Base-by-base conservation (phyloP, 306 rosid species). In the Urtica urens region DNA sequence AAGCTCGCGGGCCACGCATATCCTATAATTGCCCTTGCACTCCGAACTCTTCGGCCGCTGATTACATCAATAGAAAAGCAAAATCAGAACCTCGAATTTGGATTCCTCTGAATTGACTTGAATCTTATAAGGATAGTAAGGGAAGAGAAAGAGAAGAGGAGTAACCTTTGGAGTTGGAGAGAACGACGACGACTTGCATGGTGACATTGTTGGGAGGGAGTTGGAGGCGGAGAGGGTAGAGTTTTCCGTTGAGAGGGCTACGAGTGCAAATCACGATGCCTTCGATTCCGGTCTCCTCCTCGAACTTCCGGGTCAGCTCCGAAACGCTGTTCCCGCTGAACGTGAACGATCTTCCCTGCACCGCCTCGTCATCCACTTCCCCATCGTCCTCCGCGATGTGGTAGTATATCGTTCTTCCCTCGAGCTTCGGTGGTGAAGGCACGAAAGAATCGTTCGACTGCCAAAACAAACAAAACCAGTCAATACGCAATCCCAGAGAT, bases 131-230 rank as follows among this genome's bases (percentile, higher is more conserved):
- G n/a, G n/a, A n/a, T n/a, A n/a, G n/a, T n/a, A 28, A 28, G 33
- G 4, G 33, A 28, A 28, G 6, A 28, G 10, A 28, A 28, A 28
- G 33, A n/a, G n/a, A n/a, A 38, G 17, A 2, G 69, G 48, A 58
- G 70, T 76, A 41, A 90, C 97, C 72, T 47, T 62, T 70, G 2
- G 97, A 81, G 17, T 67, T 51, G 0, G 78, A 67, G 17, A 70
- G 76, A 63, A 90, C 80, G 40, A 86, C 63, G 24, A 84, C 65
- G 51, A 90, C 83, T 2, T 72, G 79, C 92, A 90, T 81, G 3
- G 76, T 72, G 0, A 75, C 78, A 67, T 69, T 83, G 76, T 83
- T 81, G 3, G 97, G 97, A 65, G 97, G 97, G 56, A 90, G 94
- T 68, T 84, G 94, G 81, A 90, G 70, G 18, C 82, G 87, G 66